These are phyloP conservation scores for Tetracladium maxilliforme DNA, from an alignment of 2,329 filamentous ascomycete genomes.

Conservation along the genomic window DNA sequence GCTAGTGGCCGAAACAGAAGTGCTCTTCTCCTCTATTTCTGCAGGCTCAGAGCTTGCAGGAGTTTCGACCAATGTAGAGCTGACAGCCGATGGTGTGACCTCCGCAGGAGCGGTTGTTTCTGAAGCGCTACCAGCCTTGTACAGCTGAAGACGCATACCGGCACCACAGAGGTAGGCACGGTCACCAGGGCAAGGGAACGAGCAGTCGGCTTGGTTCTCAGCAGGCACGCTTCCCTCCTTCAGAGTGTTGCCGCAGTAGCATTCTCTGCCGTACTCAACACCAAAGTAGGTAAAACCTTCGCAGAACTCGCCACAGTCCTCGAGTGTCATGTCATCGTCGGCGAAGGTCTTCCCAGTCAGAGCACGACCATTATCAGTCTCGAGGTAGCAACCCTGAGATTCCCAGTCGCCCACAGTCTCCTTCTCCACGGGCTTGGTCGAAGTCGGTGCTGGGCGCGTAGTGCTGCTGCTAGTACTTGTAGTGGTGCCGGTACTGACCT, in stretches of 20 bases:
- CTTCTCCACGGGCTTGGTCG: background rate
- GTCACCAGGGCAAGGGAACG: conserved; percentile 1
- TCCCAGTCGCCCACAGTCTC: conserved; percentile 8
- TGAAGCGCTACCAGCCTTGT: conserved; percentile 2
- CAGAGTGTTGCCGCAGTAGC: conserved; percentile 15
- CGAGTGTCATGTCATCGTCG: conserved; percentile 14
- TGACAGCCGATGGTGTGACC: background rate
- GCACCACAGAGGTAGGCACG: conserved; percentile 1
- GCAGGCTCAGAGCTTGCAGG: background rate
- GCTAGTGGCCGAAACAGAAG: conserved; percentile 2
- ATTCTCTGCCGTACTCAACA: conserved; percentile 21
- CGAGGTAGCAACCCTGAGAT: conserved; percentile 16
- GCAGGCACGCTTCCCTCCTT: conserved; percentile 7
- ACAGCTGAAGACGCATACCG: conserved; percentile 3
- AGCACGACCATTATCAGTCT: conserved; percentile 11
- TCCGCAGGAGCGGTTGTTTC: background rate
- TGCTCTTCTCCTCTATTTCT: conserved; percentile 3
- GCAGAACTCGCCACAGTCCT: conserved; percentile 15
- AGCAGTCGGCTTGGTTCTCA: conserved; percentile 6
- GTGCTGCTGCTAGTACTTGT: conserved; percentile 1
- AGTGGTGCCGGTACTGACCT: conserved; percentile 1
- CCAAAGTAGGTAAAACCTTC: conserved; percentile 16
- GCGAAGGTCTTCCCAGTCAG: conserved; percentile 8
- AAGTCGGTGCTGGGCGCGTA: conserved; percentile 1
- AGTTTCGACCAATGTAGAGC: background rate